phyloP scores from a whole-genome alignment of 1,284 basidiomycete species.

The Ganoderma resinaceum region DNA sequence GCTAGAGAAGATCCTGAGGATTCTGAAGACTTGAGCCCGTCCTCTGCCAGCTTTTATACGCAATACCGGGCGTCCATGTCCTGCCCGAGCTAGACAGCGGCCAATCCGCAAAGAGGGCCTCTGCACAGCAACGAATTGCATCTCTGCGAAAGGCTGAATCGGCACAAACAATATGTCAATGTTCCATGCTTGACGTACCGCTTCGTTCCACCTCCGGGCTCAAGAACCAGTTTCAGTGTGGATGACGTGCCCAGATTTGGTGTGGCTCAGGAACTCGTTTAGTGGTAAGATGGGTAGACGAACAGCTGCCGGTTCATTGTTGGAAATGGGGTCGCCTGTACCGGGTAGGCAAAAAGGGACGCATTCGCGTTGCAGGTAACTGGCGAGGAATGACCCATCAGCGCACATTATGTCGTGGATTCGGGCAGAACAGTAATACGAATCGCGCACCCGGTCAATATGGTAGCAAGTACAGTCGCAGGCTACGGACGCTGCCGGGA shows the following conservation, averaged over 20 bases:
- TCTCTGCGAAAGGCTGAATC: background rate
- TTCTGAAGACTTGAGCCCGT: background rate
- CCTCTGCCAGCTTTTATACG: background rate
- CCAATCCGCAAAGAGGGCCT: background rate
- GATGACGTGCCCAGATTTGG: background rate
- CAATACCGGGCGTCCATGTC: background rate
- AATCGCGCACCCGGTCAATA: too few relatives aligned
- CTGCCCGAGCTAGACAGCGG: background rate
- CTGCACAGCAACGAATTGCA: background rate
- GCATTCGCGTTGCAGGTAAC: background rate
- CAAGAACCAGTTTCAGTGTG: background rate
- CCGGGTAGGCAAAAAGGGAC: background rate
- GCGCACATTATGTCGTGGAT: too few relatives aligned
- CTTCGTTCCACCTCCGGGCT: background rate
- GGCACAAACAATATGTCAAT: background rate
- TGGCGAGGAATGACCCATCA: background rate
- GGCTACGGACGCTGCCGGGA: too few relatives aligned
- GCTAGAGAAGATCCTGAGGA: constrained; percentile 1
- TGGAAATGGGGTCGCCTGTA: background rate
- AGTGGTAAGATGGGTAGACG: background rate
- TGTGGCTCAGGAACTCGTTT: background rate
- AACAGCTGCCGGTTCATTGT: background rate
- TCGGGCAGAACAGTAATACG: too few relatives aligned
- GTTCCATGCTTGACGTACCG: constrained; percentile 1
- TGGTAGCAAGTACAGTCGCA: too few relatives aligned